Conservation (phyloP, 495 filamentous ascomycete genomes). For the Penicillium bialowiezense region DNA sequence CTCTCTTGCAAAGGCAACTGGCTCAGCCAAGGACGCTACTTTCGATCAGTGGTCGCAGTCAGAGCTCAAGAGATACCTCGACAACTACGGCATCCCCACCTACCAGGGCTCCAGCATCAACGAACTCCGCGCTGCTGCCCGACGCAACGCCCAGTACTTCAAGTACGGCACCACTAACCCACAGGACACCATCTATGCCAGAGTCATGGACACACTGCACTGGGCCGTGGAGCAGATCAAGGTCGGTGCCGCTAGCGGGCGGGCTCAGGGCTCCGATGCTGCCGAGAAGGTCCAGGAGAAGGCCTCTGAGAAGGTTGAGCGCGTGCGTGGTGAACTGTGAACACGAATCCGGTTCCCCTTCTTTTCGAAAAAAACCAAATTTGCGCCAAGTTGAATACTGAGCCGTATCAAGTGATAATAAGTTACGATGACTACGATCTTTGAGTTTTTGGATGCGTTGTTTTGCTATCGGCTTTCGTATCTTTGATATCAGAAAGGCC, state of each 20-base stretch:
- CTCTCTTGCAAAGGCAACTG: constrained; percentile 66
- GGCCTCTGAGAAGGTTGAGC: constrained; percentile 25
- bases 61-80: constrained; percentile 78
- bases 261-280: constrained; percentile 53
- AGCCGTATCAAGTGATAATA: constrained; percentile 1
- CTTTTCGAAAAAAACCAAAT: background rate
- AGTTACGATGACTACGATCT: constrained; percentile 21
- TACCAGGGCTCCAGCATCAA: constrained; percentile 69
- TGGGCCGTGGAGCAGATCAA: constrained; percentile 62
- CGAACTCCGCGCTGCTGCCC: constrained; percentile 62
- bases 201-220: constrained; percentile 55
- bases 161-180: constrained; percentile 71
- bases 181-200: constrained; percentile 61
- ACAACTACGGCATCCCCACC: constrained; percentile 72
- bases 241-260: constrained; percentile 62
- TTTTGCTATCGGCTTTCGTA: too few species aligned
- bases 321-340: constrained; percentile 35
- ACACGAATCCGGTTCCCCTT: background rate
- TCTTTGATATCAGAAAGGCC: too few species aligned
- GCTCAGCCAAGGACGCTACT: constrained; percentile 61
- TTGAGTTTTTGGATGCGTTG: background rate
- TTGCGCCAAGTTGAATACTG: background rate
- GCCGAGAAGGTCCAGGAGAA: constrained; percentile 43
- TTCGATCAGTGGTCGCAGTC: constrained; percentile 82
- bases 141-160: constrained; percentile 73